A percentile compares a stretch with the other conserved stretches of the same genome.
Conservation (phyloP, 306 rosid species). For the Castanea sativa region DNA sequence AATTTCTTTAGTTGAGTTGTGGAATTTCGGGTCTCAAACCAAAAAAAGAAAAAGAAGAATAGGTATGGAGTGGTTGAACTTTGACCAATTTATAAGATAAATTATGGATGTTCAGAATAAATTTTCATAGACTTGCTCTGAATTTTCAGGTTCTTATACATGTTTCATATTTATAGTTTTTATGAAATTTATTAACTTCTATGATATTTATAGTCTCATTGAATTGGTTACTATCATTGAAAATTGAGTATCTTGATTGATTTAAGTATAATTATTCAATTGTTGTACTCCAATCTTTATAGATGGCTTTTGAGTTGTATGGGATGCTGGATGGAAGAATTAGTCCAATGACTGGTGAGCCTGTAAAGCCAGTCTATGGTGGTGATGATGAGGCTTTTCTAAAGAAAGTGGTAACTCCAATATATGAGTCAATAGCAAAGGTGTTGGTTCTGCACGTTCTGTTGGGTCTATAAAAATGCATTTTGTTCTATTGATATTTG, state of each 20-base stretch:
- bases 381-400: constrained; percentile 80
- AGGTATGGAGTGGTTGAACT: background rate
- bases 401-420: constrained; percentile 81
- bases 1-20: background rate
- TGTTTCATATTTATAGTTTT: background rate
- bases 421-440: constrained; percentile 73
- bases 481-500: constrained; percentile 8
- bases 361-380: constrained; percentile 86
- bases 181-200: too few species aligned
- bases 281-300: constrained; percentile 9
- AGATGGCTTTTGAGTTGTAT: constrained; percentile 98
- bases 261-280: background rate
- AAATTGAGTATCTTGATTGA: background rate
- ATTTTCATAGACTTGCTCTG: background rate
- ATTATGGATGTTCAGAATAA: background rate
- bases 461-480: constrained; percentile 9
- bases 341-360: constrained; percentile 89
- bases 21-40: background rate
- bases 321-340: constrained; percentile 88
- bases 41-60: background rate
- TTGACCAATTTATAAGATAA: background rate
- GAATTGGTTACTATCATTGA: background rate
- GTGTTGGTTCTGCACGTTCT: constrained; percentile 30
- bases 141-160: background rate
- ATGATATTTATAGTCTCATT: background rate